Evolutionary conservation across 495 filamentous ascomycete genomes (phyloP), one percentile per base, ranked within the genome.

Genomic region (Trichoderma orchidacearum): DNA sequence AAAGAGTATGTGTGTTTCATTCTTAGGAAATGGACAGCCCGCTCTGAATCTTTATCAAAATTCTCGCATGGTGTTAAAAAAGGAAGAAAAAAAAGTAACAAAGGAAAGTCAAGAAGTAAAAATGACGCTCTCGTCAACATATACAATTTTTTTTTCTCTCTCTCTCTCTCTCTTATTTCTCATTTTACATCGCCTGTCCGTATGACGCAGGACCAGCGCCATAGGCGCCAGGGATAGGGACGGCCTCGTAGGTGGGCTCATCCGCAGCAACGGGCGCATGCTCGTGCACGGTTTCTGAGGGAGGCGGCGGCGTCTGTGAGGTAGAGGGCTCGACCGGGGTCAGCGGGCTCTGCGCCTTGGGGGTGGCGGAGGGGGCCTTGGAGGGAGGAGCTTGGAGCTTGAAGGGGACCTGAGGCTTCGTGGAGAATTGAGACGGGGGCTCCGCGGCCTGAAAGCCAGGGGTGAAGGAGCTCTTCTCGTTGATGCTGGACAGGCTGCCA

Each of bases 321-420:
- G 61, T 59, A 35, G 67, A 63, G 3, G 62, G 51, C 58, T 6
- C 41, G 32, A 5, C 59, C 70, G 74, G 64, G 63, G 89, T 86
- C 23, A 72, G 79, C 38, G 70, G 70, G 62, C 86, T 84, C 31
- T 71, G 68, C 36, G 78, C 59, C 67, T 81, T 81, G n/a, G 88
- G 87, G 3, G 69, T 91, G 27, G 89, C 83, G 53, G 81, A 75
- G 61, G 87, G 86, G 38, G 89, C 80, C 61, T 83, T 85, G 66
- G 79, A 80, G 0, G 90, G 90, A 29, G 90, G 89, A 18, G 90
- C 73, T 70, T 95, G 87, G 9, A 96, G 82, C 61, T 85, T 83
- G 78, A 96, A 95, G 17, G 85, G 76, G 57, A 27, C 63, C 62
- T 59, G 69, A 66, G 53, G 57, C 63, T 59, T 68, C 56, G 64